Conservation (phyloP, 345 rosid genomes). For the Salix dunnii region DNA sequence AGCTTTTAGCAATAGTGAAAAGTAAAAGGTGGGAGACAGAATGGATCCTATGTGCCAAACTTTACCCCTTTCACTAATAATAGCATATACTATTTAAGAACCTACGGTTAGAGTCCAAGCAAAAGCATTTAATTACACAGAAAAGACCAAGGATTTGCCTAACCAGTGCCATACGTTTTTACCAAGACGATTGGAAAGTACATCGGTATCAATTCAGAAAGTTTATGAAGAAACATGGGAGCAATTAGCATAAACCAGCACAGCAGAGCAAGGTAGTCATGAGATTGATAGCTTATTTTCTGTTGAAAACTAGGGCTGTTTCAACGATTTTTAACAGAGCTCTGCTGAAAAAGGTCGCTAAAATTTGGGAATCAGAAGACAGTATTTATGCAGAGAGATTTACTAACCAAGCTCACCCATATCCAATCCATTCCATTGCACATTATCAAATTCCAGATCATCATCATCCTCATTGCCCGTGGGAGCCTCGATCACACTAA, state of each 20-base stretch:
- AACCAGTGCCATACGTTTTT: not conserved
- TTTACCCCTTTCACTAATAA: conserved; percentile 25
- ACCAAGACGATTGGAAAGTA: not conserved
- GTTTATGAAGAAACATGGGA: not conserved
- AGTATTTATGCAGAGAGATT: not conserved
- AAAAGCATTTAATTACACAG: conserved; percentile 8
- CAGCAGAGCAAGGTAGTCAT: not conserved
- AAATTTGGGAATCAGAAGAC: not conserved
- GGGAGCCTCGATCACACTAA: conserved; percentile 93
- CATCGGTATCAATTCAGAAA: not conserved
- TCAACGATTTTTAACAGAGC: not conserved
- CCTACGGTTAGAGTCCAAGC: conserved; percentile 6
- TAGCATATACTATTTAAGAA: not conserved
- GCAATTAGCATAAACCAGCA: not conserved
- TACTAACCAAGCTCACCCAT: conserved; percentile 48
- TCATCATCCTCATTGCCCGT: conserved; percentile 90
- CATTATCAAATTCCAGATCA: conserved; percentile 65
- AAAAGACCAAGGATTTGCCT: not conserved
- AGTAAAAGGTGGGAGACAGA: conserved; percentile 52
- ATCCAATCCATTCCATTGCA: conserved; percentile 68
- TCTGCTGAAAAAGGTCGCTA: not conserved
- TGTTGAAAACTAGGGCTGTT: not conserved
- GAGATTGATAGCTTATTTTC: not conserved
- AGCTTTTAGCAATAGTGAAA: conserved; percentile 48
- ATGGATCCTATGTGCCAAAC: conserved; percentile 65